phyloP scores from a whole-genome alignment of 2,329 filamentous ascomycete species.

The Diatrype stigma region DNA sequence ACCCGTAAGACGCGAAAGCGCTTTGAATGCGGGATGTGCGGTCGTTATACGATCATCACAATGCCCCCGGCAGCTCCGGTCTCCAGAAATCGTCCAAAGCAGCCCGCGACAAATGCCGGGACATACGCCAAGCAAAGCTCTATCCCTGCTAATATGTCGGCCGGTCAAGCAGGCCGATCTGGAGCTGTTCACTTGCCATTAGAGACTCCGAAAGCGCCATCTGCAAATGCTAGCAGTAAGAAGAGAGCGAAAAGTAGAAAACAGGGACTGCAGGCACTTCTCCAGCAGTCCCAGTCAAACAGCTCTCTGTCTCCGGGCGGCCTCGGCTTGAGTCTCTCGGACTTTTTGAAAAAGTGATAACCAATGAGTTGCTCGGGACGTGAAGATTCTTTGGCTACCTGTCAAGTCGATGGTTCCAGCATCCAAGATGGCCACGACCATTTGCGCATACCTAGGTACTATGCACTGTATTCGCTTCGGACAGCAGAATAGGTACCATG shows the following conservation, averaged over 20 bases:
- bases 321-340: conserved; percentile 47
- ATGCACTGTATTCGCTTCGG: too few relatives aligned
- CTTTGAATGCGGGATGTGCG: conserved; percentile 43
- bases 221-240: conserved; percentile 56
- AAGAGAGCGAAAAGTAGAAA: conserved; percentile 63
- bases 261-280: conserved; percentile 60
- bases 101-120: conserved; percentile 15
- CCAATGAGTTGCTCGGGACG: neutral
- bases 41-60: conserved; percentile 36
- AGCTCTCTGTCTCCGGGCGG: conserved; percentile 29
- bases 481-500: too few relatives aligned
- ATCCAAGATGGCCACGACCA: too few relatives aligned
- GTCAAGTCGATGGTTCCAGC: too few relatives aligned
- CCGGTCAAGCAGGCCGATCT: conserved; percentile 10
- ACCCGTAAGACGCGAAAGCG: conserved; percentile 31
- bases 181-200: too few relatives aligned
- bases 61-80: conserved; percentile 34
- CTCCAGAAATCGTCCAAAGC: conserved; percentile 23
- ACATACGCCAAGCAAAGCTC: neutral
- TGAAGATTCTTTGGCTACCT: too few relatives aligned
- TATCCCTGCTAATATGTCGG: neutral
- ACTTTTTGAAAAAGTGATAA: conserved; percentile 45
- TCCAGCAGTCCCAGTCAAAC: conserved; percentile 47
- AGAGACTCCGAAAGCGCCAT: conserved; percentile 21
- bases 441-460: too few relatives aligned